Conservation (phyloP, 768 basidiomycete species). For the Trametes sanguinea region DNA sequence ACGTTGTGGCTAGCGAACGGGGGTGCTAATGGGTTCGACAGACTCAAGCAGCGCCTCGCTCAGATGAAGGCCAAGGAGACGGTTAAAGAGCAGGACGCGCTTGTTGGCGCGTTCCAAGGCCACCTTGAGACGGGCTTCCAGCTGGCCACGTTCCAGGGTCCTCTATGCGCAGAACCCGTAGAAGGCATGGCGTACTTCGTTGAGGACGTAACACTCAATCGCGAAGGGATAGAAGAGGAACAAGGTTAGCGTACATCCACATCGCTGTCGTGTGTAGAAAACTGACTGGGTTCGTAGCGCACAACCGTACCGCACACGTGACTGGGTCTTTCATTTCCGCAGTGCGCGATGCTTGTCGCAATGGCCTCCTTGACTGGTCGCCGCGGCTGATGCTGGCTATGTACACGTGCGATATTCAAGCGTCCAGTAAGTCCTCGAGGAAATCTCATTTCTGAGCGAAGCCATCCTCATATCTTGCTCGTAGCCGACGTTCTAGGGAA, state of each 20-base stretch:
- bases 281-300: slow-evolving; percentile 47
- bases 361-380: slow-evolving; percentile 94
- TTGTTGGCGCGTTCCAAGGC: slow-evolving; percentile 66
- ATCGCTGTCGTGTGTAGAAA: slow-evolving; percentile 5
- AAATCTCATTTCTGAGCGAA: too few species aligned
- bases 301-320: slow-evolving; percentile 80
- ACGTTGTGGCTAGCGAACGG: too few species aligned
- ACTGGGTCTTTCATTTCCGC: slow-evolving; percentile 90
- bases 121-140: slow-evolving; percentile 94
- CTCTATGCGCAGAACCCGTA: slow-evolving; percentile 92
- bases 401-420: slow-evolving; percentile 99
- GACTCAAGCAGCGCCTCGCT: slow-evolving; percentile 53
- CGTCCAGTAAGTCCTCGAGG: slow-evolving; percentile 72
- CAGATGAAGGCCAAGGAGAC: slow-evolving; percentile 38
- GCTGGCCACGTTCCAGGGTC: slow-evolving; percentile 91
- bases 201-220: slow-evolving; percentile 69
- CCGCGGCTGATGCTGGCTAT: slow-evolving; percentile 96
- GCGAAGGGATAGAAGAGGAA: slow-evolving; percentile 60
- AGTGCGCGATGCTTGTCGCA: slow-evolving; percentile 86
- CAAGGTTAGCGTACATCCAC: slow-evolving; percentile 55
- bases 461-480: too few species aligned
- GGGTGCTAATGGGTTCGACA: slow-evolving; percentile 26
- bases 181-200: slow-evolving; percentile 92
- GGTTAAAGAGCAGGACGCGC: slow-evolving; percentile 30
- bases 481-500: slow-evolving; percentile 95